A percentile compares a stretch with the other conserved stretches of the same genome.
phyloP scores from a whole-genome alignment of 352 stramenopile genomes.

The Thalassiosira exigua region DNA sequence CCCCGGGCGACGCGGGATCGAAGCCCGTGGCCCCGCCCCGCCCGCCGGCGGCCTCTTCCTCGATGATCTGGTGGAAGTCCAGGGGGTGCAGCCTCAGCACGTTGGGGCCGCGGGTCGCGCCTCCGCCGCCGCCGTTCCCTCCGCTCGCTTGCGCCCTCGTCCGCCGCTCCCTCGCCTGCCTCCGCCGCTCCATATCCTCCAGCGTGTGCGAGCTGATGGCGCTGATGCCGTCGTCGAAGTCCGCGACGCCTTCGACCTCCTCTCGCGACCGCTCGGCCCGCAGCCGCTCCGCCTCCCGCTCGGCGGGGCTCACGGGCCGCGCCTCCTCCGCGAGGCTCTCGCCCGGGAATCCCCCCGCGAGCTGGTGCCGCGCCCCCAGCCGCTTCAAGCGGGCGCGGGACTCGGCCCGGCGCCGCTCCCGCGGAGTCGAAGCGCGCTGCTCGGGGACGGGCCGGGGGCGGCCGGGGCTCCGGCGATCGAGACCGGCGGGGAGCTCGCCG shows the following conservation, averaged over 20 bases:
- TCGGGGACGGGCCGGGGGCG: not conserved
- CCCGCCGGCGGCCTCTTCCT: conserved; percentile 1
- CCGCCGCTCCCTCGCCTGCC: not conserved
- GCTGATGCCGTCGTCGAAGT: conserved; percentile 76
- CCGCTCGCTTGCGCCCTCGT: not conserved
- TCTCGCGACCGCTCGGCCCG: not conserved
- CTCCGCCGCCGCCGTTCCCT: not conserved
- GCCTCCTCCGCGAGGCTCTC: conserved; percentile 40
- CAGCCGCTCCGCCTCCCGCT: not conserved
- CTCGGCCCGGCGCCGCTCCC: conserved; percentile 12
- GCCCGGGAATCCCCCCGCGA: conserved; percentile 30
- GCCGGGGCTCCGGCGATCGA: not conserved
- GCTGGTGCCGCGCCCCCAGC: conserved; percentile 45
- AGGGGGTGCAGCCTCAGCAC: conserved; percentile 20
- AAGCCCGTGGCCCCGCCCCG: not conserved
- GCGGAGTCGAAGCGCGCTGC: not conserved
- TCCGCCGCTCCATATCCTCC: conserved; percentile 64
- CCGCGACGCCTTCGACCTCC: not conserved
- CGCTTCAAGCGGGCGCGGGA: conserved; percentile 39
- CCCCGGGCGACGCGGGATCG: no score
- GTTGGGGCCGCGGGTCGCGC: no score
- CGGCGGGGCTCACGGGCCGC: conserved; percentile 16
- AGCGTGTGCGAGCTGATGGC: conserved; percentile 73
- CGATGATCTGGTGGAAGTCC: conserved; percentile 12
- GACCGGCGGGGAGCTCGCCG: no score